These are phyloP conservation scores for Solanum chmielewskii DNA, from an alignment of 257 asterid species.

Conservation along the genomic window DNA sequence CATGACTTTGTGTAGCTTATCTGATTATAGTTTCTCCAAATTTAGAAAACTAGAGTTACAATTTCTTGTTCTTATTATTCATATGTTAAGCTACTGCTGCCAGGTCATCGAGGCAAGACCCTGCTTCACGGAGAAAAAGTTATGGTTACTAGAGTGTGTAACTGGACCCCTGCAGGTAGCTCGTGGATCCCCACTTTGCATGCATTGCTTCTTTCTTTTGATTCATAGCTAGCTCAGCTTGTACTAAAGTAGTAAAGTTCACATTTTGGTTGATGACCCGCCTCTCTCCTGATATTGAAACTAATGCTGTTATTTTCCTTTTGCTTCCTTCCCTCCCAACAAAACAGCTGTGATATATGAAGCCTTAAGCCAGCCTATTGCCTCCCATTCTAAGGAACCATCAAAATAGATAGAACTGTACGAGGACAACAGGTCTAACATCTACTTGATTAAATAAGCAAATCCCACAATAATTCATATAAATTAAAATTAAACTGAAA, in stretches of 20 bases:
- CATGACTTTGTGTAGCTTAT: background rate
- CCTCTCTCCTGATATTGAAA: constrained; percentile 21
- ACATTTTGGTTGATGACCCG: constrained; percentile 9
- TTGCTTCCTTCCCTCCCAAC: constrained; percentile 65
- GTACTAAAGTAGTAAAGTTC: background rate
- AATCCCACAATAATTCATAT: background rate
- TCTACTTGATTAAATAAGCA: background rate
- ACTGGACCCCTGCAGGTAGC: constrained; percentile 57
- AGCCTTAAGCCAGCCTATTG: constrained; percentile 62
- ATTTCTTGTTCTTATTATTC: background rate
- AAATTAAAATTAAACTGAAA: background rate
- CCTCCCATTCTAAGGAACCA: constrained; percentile 12
- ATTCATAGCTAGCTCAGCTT: background rate
- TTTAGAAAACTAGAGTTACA: background rate
- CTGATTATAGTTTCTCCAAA: background rate
- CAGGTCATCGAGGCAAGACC: constrained; percentile 85
- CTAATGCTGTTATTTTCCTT: constrained; percentile 74
- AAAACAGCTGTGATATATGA: constrained; percentile 84
- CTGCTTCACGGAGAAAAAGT: constrained; percentile 76
- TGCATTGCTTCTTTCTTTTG: constrained; percentile 3
- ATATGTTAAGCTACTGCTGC: constrained; percentile 20
- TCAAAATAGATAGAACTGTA: background rate
- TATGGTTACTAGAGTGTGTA: constrained; percentile 68
- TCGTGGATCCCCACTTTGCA: constrained; percentile 4
- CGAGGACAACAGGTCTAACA: constrained; percentile 9